These are phyloP conservation scores for Lachancea sp. DNA, from an alignment of 805 yeast genomes.

Conservation along the genomic window DNA sequence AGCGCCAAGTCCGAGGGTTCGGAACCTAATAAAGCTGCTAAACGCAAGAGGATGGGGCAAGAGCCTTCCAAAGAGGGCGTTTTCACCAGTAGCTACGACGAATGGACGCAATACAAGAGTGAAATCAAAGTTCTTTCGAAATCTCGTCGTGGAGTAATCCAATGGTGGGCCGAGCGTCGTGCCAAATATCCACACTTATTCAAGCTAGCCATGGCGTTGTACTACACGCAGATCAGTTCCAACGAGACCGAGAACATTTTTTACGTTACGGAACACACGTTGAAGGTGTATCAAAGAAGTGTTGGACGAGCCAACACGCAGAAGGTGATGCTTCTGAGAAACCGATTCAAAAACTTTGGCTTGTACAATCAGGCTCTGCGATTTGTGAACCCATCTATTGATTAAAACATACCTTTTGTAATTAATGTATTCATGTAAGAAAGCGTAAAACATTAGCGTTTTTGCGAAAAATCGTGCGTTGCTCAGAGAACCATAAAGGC, in stretches of 20 bases:
- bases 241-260: slow-evolving; percentile 7
- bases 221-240: slow-evolving; percentile 9
- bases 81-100: slow-evolving; percentile 1
- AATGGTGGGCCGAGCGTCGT: slow-evolving; percentile 10
- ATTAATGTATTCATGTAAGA: background rate
- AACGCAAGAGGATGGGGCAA: slow-evolving; percentile 1
- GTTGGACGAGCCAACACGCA: slow-evolving; percentile 3
- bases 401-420: background rate
- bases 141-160: slow-evolving; percentile 4
- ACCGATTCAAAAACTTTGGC: slow-evolving; percentile 8
- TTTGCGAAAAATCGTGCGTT: no score
- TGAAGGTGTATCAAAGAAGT: slow-evolving; percentile 4
- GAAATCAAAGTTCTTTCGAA: slow-evolving; percentile 2
- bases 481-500: no score
- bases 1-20: background rate
- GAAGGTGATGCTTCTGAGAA: slow-evolving; percentile 7
- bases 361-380: slow-evolving; percentile 7
- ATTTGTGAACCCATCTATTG: slow-evolving; percentile 3
- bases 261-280: slow-evolving; percentile 3
- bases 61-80: background rate
- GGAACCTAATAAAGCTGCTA: background rate
- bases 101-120: slow-evolving; percentile 1
- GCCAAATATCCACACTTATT: slow-evolving; percentile 6
- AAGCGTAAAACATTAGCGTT: no score
- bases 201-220: slow-evolving; percentile 8